These are phyloP conservation scores for Scopulariopsis brevicaulis DNA, from an alignment of 2,329 filamentous ascomycete genomes.

Conservation along the genomic window DNA sequence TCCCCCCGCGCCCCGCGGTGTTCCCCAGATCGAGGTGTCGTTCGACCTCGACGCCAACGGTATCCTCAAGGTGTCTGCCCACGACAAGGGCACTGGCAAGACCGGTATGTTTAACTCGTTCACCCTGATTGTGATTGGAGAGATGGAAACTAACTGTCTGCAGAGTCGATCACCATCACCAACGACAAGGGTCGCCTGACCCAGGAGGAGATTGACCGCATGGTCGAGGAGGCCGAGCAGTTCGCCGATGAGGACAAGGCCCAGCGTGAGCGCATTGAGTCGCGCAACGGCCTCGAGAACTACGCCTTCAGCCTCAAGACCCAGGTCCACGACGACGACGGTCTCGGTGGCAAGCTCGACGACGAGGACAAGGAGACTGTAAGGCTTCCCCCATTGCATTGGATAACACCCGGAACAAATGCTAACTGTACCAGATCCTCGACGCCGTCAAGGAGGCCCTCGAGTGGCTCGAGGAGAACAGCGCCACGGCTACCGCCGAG, in stretches of 20 bases:
- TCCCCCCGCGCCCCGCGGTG: constrained; percentile 85
- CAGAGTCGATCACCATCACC: constrained; percentile 80
- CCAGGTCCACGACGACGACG: constrained; percentile 94
- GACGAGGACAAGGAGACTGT: constrained; percentile 92
- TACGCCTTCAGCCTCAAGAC: constrained; percentile 99
- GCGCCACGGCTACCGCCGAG: constrained; percentile 70
- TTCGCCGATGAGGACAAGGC: constrained; percentile 99
- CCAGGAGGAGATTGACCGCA: constrained; percentile 96
- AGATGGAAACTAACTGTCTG: neutral
- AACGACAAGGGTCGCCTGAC: constrained; percentile 98
- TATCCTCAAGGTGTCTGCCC: constrained; percentile 91
- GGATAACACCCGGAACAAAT: constrained; percentile 5
- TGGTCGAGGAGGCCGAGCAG: constrained; percentile 97
- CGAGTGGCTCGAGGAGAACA: constrained; percentile 97
- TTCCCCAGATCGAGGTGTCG: constrained; percentile 95
- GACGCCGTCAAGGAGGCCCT: constrained; percentile 94
- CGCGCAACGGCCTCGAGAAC: constrained; percentile 95
- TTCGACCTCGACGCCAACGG: constrained; percentile 98
- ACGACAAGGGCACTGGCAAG: constrained; percentile 98
- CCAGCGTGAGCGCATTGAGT: constrained; percentile 91
- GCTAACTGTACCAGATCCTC: constrained; percentile 43
- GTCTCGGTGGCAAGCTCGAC: constrained; percentile 95
- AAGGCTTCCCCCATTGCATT: neutral
- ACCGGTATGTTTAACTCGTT: constrained; percentile 19
- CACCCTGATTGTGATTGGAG: neutral